Evolutionary conservation across 345 rosid genomes (phyloP), one percentile per base, ranked within the genome.

Genomic region (Rhizophora apiculata): DNA sequence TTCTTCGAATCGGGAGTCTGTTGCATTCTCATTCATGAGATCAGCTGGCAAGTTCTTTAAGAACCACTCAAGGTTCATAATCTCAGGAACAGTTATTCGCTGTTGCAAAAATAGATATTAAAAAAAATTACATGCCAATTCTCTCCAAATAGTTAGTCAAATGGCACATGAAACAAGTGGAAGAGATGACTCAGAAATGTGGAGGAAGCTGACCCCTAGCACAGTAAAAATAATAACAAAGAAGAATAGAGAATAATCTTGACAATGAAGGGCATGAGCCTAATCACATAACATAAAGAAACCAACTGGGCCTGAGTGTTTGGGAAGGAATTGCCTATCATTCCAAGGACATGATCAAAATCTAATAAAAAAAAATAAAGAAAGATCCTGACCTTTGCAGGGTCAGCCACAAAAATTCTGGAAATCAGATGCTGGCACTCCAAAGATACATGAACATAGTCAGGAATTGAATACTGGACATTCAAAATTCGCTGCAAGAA

Each of bases 381-480:
- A 67, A 11, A 63, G 46, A 68, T 54, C 78, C 78, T 75, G 60
- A 92, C 99, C 96, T 83, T 85, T 29, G 88, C 85, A 68, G 99
- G 94, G 63, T 96, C 99, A 51, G 99, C 97, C 24, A 87, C 95
- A 30, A 96, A 96, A 73, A 96, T 96, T 82, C 97, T 85, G 1
- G 99, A 92, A 73, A 96, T 90, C 75, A 96, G 75, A 80, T 92
- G 97, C 49, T 72, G 85, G 80, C 99, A 96, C 77, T 96, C 99
- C 0, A 93, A 84, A 76, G 99, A 92, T 80, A 96, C 85, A 69
- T 90, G 91, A 72, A 96, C 94, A 68, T 89, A 90, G 75, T 90
- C 96, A 9, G 97, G 99, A 69, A 96, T 96, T 6, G 99, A 86
- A 69, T 96, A 96, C 73, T 90, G 98, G 72, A 96, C 99, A 80